Conservation (phyloP, 352 stramenopile genomes). For the Pythium phragmitis region DNA sequence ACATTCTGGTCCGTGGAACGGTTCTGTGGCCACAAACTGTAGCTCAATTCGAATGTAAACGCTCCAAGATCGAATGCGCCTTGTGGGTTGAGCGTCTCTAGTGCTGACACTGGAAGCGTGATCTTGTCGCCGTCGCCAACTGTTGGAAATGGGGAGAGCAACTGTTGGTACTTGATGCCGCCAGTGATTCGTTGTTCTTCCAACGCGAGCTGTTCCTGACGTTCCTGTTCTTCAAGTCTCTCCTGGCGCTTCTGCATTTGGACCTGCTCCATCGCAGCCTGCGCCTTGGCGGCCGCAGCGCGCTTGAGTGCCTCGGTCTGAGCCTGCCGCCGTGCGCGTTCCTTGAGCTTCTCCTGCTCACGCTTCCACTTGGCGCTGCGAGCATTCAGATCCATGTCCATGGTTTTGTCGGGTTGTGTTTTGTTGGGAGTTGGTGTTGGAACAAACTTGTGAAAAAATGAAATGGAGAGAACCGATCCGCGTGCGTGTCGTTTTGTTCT, state of each 20-base stretch:
- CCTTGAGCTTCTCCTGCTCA: constrained; percentile 60
- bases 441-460: background rate
- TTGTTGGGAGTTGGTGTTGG: background rate
- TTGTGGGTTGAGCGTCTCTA: constrained; percentile 77
- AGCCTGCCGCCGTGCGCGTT: constrained; percentile 52
- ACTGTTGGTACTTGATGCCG: constrained; percentile 62
- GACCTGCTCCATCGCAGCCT: constrained; percentile 39
- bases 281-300: constrained; percentile 38
- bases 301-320: constrained; percentile 58
- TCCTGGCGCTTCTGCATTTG: constrained; percentile 49
- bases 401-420: constrained; percentile 17
- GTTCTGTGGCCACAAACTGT: background rate
- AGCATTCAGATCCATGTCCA: constrained; percentile 73
- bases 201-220: constrained; percentile 45
- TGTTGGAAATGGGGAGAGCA: constrained; percentile 48
- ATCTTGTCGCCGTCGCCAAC: constrained; percentile 72
- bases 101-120: constrained; percentile 64
- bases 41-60: constrained; percentile 81
- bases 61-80: constrained; percentile 72
- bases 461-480: background rate
- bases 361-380: constrained; percentile 70
- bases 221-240: constrained; percentile 40
- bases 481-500: constrained; percentile 8
- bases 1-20: background rate
- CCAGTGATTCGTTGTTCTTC: constrained; percentile 72